Percentiles rank a stretch among this genome's conserved stretches.
Evolutionary conservation across 2,329 filamentous ascomycete species (phyloP).

Genomic region (Aureobasidium namibiae): DNA sequence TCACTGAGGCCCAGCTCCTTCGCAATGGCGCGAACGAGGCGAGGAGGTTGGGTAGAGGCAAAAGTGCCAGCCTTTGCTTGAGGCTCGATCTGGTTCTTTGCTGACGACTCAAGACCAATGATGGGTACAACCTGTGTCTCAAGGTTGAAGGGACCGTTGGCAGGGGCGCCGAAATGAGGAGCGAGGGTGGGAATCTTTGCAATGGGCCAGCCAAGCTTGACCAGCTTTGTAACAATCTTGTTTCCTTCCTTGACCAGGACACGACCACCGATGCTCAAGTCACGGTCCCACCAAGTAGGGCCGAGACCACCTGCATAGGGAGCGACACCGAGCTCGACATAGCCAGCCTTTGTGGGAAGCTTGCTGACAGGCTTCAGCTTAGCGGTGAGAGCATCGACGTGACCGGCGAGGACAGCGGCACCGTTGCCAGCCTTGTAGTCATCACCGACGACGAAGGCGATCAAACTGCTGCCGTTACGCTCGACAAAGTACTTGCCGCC

Average conservation of each 20-base stretch:
- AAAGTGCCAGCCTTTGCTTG: slow-evolving; percentile 55
- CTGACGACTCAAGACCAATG: slow-evolving; percentile 72
- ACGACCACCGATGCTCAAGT: slow-evolving; percentile 81
- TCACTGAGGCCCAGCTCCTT: slow-evolving; percentile 66
- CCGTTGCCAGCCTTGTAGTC: slow-evolving; percentile 79
- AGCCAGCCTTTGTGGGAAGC: slow-evolving; percentile 77
- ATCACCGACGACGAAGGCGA: slow-evolving; percentile 76
- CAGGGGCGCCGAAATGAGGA: slow-evolving; percentile 78
- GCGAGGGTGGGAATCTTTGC: slow-evolving; percentile 86
- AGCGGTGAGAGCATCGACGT: slow-evolving; percentile 86
- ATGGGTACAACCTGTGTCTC: slow-evolving; percentile 95
- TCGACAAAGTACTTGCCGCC: slow-evolving; percentile 86
- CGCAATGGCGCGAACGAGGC: slow-evolving; percentile 75
- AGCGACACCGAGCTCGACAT: slow-evolving; percentile 80
- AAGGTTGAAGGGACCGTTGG: slow-evolving; percentile 61
- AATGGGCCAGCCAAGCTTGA: slow-evolving; percentile 92
- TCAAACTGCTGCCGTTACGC: slow-evolving; percentile 76
- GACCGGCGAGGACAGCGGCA: slow-evolving; percentile 78
- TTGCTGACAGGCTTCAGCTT: slow-evolving; percentile 85
- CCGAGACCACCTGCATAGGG: slow-evolving; percentile 86
- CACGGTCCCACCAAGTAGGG: slow-evolving; percentile 93
- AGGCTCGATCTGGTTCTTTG: slow-evolving; percentile 28
- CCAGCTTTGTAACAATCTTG: slow-evolving; percentile 72
- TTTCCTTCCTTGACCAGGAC: slow-evolving; percentile 75
- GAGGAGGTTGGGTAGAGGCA: slow-evolving; percentile 71